Evolutionary conservation across 495 filamentous ascomycete species (phyloP).

Genomic region (Neurospora sp.): DNA sequence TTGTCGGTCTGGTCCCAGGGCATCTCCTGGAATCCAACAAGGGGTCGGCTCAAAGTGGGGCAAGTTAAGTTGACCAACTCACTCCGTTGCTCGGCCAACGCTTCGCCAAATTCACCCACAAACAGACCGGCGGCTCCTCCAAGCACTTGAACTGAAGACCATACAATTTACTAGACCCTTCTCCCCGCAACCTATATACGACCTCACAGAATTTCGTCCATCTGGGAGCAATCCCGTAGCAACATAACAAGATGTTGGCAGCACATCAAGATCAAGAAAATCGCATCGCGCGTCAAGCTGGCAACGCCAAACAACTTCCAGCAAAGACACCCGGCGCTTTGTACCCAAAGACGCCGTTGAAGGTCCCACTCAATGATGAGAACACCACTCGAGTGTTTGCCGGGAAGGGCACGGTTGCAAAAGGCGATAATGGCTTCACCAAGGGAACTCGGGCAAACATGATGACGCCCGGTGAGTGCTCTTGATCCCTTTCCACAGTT

Average conservation of each 20-base stretch:
- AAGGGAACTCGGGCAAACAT: slow-evolving; percentile 38
- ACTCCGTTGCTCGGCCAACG: not conserved
- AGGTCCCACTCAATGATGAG: slow-evolving; percentile 77
- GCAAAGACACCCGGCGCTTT: slow-evolving; percentile 72
- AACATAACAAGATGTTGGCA: slow-evolving; percentile 52
- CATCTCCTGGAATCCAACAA: not conserved
- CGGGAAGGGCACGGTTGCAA: slow-evolving; percentile 56
- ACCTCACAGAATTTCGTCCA: not conserved
- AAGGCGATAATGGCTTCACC: slow-evolving; percentile 40
- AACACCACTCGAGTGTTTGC: slow-evolving; percentile 53
- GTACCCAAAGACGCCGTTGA: slow-evolving; percentile 76
- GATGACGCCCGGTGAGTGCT: slow-evolving; percentile 52
- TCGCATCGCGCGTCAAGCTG: slow-evolving; percentile 60
- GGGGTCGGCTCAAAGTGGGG: not conserved
- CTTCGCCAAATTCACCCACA: not conserved
- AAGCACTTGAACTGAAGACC: not conserved
- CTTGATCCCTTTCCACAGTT: not conserved
- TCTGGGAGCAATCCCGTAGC: not conserved
- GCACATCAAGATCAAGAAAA: slow-evolving; percentile 82
- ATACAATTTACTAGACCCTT: not conserved
- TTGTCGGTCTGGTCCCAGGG: not conserved
- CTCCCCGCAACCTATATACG: not conserved
- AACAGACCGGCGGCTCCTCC: not conserved
- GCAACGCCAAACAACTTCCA: slow-evolving; percentile 63
- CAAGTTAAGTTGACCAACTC: not conserved